phyloP scores from a whole-genome alignment of 1,284 basidiomycete genomes.

The Vanrija sp. region DNA sequence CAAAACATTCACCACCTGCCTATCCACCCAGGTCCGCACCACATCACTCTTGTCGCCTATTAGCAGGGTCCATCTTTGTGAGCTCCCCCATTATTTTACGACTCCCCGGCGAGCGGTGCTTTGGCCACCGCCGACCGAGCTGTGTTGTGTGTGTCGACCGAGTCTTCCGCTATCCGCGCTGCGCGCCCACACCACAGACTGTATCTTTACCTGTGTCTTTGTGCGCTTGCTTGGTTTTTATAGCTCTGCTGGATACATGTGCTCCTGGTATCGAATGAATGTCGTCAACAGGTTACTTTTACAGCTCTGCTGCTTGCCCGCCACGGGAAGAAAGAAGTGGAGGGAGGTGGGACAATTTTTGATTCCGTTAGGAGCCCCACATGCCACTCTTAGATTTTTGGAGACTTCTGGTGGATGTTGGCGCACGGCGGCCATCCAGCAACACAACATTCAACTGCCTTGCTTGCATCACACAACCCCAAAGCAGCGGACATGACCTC shows the following conservation, averaged over 20 bases:
- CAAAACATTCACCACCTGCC: not conserved
- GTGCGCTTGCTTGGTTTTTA: slow-evolving; percentile 2
- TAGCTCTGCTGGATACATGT: slow-evolving; percentile 5
- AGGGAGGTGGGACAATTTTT: too few relatives aligned
- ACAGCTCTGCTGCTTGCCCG: too few relatives aligned
- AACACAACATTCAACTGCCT: too few relatives aligned
- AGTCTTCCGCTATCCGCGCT: slow-evolving; percentile 3
- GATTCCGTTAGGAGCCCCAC: too few relatives aligned
- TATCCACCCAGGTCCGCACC: not conserved
- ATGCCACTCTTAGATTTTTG: too few relatives aligned
- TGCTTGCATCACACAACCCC: not conserved
- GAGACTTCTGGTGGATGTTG: too few relatives aligned
- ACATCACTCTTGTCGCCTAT: not conserved
- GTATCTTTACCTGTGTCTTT: slow-evolving; percentile 7
- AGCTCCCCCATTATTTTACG: not conserved
- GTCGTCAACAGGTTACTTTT: too few relatives aligned
- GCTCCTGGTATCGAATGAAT: not conserved
- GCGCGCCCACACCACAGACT: slow-evolving; percentile 9
- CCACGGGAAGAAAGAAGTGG: too few relatives aligned
- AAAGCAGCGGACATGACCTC: slow-evolving; percentile 25
- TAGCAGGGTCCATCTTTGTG: too few relatives aligned
- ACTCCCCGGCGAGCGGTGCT: not conserved
- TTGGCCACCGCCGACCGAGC: not conserved
- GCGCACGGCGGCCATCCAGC: too few relatives aligned
- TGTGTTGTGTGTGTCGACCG: slow-evolving; percentile 5